Evolutionary conservation across 2,329 filamentous ascomycete genomes (phyloP).

Genomic region (Hymenoscyphus albidus): DNA sequence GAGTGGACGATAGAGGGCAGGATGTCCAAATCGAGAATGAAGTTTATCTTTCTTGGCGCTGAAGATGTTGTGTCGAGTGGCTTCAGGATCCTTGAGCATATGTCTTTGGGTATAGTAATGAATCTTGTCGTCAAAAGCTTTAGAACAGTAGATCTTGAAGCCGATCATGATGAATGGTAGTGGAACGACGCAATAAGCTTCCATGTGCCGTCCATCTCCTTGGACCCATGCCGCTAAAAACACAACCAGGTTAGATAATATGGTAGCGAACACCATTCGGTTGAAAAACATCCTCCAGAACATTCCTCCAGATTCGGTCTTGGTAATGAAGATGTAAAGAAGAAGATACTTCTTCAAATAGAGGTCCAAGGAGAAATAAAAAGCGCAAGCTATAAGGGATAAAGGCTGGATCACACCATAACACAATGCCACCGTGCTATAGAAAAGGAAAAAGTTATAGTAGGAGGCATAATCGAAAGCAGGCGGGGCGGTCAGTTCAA

Average conservation of each 20-base stretch:
- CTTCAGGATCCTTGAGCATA: conserved; percentile 45
- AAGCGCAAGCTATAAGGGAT: conserved; percentile 76
- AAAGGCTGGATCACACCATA: conserved; percentile 85
- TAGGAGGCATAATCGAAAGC: conserved; percentile 94
- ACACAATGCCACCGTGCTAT: conserved; percentile 81
- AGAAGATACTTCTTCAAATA: conserved; percentile 94
- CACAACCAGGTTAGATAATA: conserved; percentile 75
- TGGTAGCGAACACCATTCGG: conserved; percentile 77
- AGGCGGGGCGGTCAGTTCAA: conserved; percentile 87
- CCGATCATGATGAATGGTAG: conserved; percentile 72
- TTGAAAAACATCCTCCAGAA: conserved; percentile 94
- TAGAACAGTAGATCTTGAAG: conserved; percentile 84
- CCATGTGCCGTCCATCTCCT: conserved; percentile 54
- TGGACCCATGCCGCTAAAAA: conserved; percentile 71
- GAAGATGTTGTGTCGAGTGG: conserved; percentile 44
- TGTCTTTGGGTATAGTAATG: conserved; percentile 73
- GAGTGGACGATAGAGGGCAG: conserved; percentile 81
- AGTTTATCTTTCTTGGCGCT: conserved; percentile 63
- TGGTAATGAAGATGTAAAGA: conserved; percentile 92
- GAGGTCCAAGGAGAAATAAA: conserved; percentile 86
- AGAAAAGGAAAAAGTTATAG: conserved; percentile 98
- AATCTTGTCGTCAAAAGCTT: conserved; percentile 72
- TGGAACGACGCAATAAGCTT: conserved; percentile 68
- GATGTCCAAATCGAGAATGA: conserved; percentile 80
- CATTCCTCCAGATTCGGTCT: conserved; percentile 89